Conservation (phyloP, 768 basidiomycete species). For the Pholiota conissans region DNA sequence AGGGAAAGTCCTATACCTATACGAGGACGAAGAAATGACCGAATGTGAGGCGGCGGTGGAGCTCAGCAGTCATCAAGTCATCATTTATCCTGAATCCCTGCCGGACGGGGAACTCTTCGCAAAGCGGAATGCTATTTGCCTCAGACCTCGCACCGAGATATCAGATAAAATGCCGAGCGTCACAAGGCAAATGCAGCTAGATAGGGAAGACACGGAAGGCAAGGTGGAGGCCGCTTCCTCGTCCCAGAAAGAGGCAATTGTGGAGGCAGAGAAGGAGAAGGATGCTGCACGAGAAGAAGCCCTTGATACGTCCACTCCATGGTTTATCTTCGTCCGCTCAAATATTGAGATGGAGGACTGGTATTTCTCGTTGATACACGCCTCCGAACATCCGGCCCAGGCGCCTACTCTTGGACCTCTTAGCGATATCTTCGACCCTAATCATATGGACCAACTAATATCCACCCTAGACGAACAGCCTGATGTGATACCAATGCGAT, state of each 20-base stretch:
- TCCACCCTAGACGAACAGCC: slow-evolving; percentile 88
- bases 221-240: slow-evolving; percentile 20
- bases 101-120: slow-evolving; percentile 89
- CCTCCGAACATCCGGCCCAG: slow-evolving; percentile 62
- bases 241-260: slow-evolving; percentile 34
- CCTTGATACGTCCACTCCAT: slow-evolving; percentile 58
- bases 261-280: slow-evolving; percentile 40
- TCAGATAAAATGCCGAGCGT: slow-evolving; percentile 46
- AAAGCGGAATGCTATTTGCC: slow-evolving; percentile 85
- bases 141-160: slow-evolving; percentile 50
- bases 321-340: slow-evolving; percentile 92
- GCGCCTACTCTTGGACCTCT: slow-evolving; percentile 62
- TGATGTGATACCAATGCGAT: slow-evolving; percentile 95
- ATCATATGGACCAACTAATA: slow-evolving; percentile 84
- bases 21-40: slow-evolving; percentile 88
- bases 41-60: slow-evolving; percentile 94
- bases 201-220: slow-evolving; percentile 30
- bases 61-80: slow-evolving; percentile 74
- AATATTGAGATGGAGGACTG: slow-evolving; percentile 97
- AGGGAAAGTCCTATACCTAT: slow-evolving; percentile 87
- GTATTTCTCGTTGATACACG: slow-evolving; percentile 82
- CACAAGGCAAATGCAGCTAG: slow-evolving; percentile 51
- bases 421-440: slow-evolving; percentile 63
- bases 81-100: slow-evolving; percentile 71
- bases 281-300: slow-evolving; percentile 52